Evolutionary conservation across 208 protist species (phyloP), one percentile per base, ranked within the genome.

Genomic region (Leptomonas seymouri): DNA sequence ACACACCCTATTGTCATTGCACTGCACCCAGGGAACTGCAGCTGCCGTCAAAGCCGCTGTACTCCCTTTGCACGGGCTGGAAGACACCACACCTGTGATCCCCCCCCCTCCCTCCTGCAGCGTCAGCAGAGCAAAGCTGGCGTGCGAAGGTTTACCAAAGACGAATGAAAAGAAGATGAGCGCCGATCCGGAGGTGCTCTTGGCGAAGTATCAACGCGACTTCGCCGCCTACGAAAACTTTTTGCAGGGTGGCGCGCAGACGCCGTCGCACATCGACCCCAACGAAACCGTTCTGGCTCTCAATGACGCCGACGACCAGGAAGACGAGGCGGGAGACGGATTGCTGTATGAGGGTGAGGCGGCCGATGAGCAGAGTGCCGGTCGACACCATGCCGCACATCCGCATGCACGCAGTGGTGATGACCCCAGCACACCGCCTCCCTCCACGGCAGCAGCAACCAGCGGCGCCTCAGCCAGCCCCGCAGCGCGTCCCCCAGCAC

Each of bases 181-280:
- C 15, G 23, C 30, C 4, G 62, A 70, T 1, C 61, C 58, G 3
- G 56, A 76, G 71, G 57, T 30, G 42, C 41, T 76, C 36, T 48
- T 70, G 56, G 56, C 44, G 30, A 34, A 39, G 31, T 60, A 76
- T 18, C 55, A 60, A 36, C 46, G 18, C 21, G 44, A 34, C 31
- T 70, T 76, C 31, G 55, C 71, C 39, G 53, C 23, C 27, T 65
- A 70, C 55, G 71, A 76, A 7, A 36, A 44, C 15, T 76, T 64
- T 27, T 23, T 66, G 30, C 44, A n/a, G 0, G 34, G 27, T 7
- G 61, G 62, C 51, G 0, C 51, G 14, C 44, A 58, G 59, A 46
- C 50, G 30, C 58, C 58, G 21, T 42, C 16, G 27, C 42, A 56
- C 42, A 27, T 49, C 7, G 31, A 67, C 42, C 51, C 51, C 0